Evolutionary conservation across 352 stramenopile genomes (phyloP), one percentile per base, ranked within the genome.

Genomic region (Plasmopara viticola): DNA sequence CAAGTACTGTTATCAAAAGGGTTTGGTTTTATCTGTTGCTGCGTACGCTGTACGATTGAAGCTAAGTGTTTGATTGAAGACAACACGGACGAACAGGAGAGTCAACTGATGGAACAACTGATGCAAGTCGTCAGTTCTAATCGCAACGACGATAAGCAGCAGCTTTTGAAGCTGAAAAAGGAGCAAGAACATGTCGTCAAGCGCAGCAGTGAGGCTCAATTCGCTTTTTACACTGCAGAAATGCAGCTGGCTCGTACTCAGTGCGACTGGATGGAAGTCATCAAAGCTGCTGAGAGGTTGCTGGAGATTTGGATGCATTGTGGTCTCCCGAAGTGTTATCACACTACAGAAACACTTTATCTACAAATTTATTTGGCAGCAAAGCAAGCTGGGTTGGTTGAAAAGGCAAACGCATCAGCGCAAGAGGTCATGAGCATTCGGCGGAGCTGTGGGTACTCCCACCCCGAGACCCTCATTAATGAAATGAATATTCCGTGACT

Each of bases 1-100:
- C 74, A 72, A 46, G 37, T 60, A 15, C 39, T 68, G 12, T 61
- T 87, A 12, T 31, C 17, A 0, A 52, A 61, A 20, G 72, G 62
- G 5, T 89, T 89, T 46, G 73, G 66, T 10, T 87, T 89, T 40
- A 43, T 54, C 0, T 89, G 78, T 29, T 9, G 47, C 10, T 89
- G 75, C 28, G 29, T 39, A 18, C 72, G 75, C 18, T 89, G 78
- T 25, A 58, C 45, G 17, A 44, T 52, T 45, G 59, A 70, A 43
- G 41, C 9, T 44, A 17, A 35, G 10, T 9, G 15, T 25, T 9
- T 7, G 12, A 3, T 29, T 15, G 42, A 48, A 43, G 34, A 54
- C 2, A 14, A 50, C 15, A 41, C 61, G 10, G 56, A 58, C 4
- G 17, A 51, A 1, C n/a, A 59, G 31, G 53, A 70, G 40, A 45